phyloP scores from a whole-genome alignment of 2,329 filamentous ascomycete species.

The Exophiala spinifera region DNA sequence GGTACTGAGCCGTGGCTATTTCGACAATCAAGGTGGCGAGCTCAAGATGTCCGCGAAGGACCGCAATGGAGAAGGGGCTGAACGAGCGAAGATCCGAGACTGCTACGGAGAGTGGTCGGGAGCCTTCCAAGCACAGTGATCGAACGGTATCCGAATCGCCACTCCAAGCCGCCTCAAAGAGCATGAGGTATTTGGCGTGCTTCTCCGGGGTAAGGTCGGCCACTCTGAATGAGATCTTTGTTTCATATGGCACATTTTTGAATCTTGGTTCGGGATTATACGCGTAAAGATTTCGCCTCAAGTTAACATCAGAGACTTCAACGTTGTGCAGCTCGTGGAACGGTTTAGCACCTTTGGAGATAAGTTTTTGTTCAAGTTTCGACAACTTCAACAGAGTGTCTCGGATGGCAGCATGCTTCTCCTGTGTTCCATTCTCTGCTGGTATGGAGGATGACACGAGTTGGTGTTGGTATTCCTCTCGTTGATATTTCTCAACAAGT shows the following conservation, averaged over 20 bases:
- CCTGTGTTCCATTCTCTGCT: conserved; percentile 34
- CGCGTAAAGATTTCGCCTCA: too few species aligned
- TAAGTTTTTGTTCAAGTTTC: conserved; percentile 53
- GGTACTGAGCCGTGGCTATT: conserved; percentile 68
- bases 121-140: conserved; percentile 58
- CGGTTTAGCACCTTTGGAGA: conserved; percentile 61
- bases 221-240: conserved; percentile 51
- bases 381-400: conserved; percentile 53
- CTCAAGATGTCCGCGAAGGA: conserved; percentile 62
- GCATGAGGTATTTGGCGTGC: conserved; percentile 58
- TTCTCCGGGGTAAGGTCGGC: conserved; percentile 53
- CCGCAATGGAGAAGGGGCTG: conserved; percentile 66
- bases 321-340: conserved; percentile 64
- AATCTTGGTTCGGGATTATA: background rate
- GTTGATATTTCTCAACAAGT: conserved; percentile 22
- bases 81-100: conserved; percentile 52
- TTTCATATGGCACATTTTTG: conserved; percentile 43
- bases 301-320: background rate
- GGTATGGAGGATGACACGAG: conserved; percentile 31
- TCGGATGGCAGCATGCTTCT: conserved; percentile 58
- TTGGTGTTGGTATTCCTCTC: conserved; percentile 38
- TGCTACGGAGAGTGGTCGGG: conserved; percentile 64
- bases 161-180: conserved; percentile 64
- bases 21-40: conserved; percentile 66
- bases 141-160: conserved; percentile 68